Base-by-base conservation (phyloP, 768 basidiomycete genomes). In the Boletus pseudo-olivaceus region DNA sequence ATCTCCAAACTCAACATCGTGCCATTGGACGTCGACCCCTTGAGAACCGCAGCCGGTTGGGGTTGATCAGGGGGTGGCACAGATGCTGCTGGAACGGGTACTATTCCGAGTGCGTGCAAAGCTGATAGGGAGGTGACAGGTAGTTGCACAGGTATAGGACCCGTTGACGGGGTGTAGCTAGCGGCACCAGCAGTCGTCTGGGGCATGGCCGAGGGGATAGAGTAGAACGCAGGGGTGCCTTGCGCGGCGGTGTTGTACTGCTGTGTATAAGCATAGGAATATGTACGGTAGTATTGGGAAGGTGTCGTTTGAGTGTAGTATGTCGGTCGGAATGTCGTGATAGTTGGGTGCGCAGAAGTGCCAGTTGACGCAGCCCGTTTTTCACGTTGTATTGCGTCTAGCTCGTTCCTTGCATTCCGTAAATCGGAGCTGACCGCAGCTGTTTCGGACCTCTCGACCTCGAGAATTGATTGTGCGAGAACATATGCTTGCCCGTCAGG, bases 1-100 rank as follows among this genome's bases (percentile, higher is more conserved):
- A 93, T 87, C 58, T 92, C 90, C 50, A 93, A 72, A 64, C 79
- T 87, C 54, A 90, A 69, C 76, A 86, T 83, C 19, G 81, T 78
- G 12, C 88, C 88, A 62, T 88, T 84, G 7, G 82, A 79, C 3
- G 83, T 82, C 1, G 86, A 84, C 29, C 87, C 84, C 37, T 84
- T 80, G 47, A 91, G 74, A 15, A 92, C 80, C n/a, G 87, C 89
- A n/a, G 85, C 78, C 1, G 88, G 86, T 61, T 83, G 85, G 17
- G 82, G 76, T 57, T 85, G 82, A 23, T 78, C 81, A 41, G 80
- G 72, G 14, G 77, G 62, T 23, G 79, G 76, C 23, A 85, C 63
- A 15, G 83, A 78, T 12, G 77, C 66, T 15, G 77, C 77, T 2
- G 87, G 80, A 29, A 90, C 76, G 12, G 90, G 89, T 8, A 84